phyloP scores from a whole-genome alignment of 2,329 filamentous ascomycete species.

The Neodidymelliopsis sp. region DNA sequence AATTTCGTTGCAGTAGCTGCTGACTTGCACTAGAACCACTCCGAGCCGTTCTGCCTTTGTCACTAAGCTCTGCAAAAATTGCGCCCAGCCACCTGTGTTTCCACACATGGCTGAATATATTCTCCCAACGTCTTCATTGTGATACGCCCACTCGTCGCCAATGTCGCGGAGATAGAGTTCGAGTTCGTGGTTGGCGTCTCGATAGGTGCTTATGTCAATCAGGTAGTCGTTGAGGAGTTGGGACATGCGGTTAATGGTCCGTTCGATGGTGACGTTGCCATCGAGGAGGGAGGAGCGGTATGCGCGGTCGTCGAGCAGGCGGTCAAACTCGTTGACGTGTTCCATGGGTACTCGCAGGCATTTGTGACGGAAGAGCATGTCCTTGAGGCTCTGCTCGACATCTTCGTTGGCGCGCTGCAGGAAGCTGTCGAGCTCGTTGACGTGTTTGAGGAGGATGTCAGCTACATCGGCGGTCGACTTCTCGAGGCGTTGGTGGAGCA shows the following conservation, averaged over 20 bases:
- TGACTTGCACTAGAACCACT: slow-evolving; percentile 73
- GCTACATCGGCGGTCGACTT: slow-evolving; percentile 90
- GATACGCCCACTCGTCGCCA: slow-evolving; percentile 66
- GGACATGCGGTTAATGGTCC: slow-evolving; percentile 82
- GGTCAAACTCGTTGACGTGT: slow-evolving; percentile 82
- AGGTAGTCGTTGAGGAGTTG: slow-evolving; percentile 77
- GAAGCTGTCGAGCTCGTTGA: slow-evolving; percentile 93
- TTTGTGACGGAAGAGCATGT: slow-evolving; percentile 75
- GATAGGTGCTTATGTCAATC: slow-evolving; percentile 79
- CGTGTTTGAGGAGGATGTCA: slow-evolving; percentile 86
- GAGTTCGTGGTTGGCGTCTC: slow-evolving; percentile 78
- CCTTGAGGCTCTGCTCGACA: slow-evolving; percentile 76
- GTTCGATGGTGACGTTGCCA: slow-evolving; percentile 90
- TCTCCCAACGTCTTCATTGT: slow-evolving; percentile 67
- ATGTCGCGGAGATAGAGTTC: slow-evolving; percentile 76
- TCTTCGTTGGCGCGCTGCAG: slow-evolving; percentile 87
- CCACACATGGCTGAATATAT: slow-evolving; percentile 91
- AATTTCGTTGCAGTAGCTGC: slow-evolving; percentile 83
- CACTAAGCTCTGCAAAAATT: slow-evolving; percentile 79
- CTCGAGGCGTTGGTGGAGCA: slow-evolving; percentile 83
- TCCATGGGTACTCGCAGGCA: slow-evolving; percentile 83
- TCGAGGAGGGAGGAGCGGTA: slow-evolving; percentile 84
- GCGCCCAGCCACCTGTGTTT: slow-evolving; percentile 89
- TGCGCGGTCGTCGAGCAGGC: slow-evolving; percentile 82
- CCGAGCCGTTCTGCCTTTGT: slow-evolving; percentile 75